phyloP scores from a whole-genome alignment of 805 yeast genomes.

The Metschnikowia dekortorum region DNA sequence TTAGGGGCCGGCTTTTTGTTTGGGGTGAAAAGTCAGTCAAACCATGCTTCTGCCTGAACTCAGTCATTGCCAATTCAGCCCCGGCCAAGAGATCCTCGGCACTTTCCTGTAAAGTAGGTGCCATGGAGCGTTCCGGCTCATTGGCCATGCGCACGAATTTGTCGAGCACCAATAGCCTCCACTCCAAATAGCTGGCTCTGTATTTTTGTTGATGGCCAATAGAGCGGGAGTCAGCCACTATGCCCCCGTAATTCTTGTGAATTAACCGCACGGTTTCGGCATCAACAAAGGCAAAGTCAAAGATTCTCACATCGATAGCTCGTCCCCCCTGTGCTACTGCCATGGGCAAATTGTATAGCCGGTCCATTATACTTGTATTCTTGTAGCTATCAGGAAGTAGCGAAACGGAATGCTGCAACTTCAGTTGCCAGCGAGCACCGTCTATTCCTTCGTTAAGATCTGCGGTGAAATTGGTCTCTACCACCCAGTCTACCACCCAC shows the following conservation, averaged over 20 bases:
- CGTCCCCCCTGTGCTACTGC: neutral
- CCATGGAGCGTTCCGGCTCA: neutral
- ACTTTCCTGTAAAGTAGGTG: neutral
- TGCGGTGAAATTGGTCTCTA: constrained; percentile 19
- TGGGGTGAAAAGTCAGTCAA: constrained; percentile 4
- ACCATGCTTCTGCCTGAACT: constrained; percentile 3
- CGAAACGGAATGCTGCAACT: neutral
- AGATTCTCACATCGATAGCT: constrained; percentile 13
- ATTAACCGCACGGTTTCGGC: constrained; percentile 10
- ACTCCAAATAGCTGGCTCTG: constrained; percentile 10
- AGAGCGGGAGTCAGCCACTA: neutral
- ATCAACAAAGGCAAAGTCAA: constrained; percentile 11
- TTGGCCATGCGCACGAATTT: constrained; percentile 5
- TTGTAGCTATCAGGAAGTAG: constrained; percentile 6
- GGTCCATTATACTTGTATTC: neutral
- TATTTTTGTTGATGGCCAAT: constrained; percentile 2
- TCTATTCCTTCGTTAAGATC: constrained; percentile 18
- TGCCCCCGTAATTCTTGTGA: constrained; percentile 1
- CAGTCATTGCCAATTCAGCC: constrained; percentile 6
- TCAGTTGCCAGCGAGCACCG: constrained; percentile 8
- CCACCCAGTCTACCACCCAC: constrained; percentile 18
- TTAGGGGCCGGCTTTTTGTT: neutral
- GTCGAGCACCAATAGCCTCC: constrained; percentile 11
- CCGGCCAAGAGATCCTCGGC: constrained; percentile 3
- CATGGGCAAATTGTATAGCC: constrained; percentile 3